Evolutionary conservation across 257 asterid genomes (phyloP), one percentile per base, ranked within the genome.

Genomic region (Nicotiana tomentosiformis): DNA sequence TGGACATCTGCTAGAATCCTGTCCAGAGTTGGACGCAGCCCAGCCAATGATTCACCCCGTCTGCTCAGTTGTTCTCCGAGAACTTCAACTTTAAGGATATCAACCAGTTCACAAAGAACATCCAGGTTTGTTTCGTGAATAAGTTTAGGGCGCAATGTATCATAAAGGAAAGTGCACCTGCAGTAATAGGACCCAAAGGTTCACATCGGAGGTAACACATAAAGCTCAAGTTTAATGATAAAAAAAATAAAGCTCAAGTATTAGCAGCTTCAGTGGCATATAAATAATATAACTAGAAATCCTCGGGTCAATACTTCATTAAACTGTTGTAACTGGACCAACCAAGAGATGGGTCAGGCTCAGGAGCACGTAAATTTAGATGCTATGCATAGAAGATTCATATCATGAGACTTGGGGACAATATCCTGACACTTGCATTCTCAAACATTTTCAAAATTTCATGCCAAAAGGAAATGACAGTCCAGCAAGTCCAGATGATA

Each of bases 71-170:
- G 97, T 87, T 96, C 98, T 81, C 97, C 97, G 72, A 96, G 90
- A 85, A 96, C 98, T 89, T 94, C 98, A 74, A 96, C 94, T 89
- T 94, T 94, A 77, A 96, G 94, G 89, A 96, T 94, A 85, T 94
- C 95, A 85, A 96, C 97, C 66, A 96, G 93, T 84, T 96, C 98
- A 87, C 99, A 96, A 80, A 96, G 98, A 84, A 88, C 89, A 91
- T 96, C 99, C 86, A 96, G 92, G 89, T 92, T 94, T 77, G 95
- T 95, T 91, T 96, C 99, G 84, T 96, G 98, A 87, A 94, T 94
- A 79, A 96, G 98, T 87, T 91, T 96, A 26, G 98, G 98, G 43
- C 98, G 93, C 80, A 94, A 87, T 49, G 97, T 96, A 85, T 96
- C 99, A 88, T 93, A 96, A 88, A 96, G 86, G 91, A 92, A 91